phyloP scores from a whole-genome alignment of 495 filamentous ascomycete genomes.

The Annulohypoxylon maeteangense region DNA sequence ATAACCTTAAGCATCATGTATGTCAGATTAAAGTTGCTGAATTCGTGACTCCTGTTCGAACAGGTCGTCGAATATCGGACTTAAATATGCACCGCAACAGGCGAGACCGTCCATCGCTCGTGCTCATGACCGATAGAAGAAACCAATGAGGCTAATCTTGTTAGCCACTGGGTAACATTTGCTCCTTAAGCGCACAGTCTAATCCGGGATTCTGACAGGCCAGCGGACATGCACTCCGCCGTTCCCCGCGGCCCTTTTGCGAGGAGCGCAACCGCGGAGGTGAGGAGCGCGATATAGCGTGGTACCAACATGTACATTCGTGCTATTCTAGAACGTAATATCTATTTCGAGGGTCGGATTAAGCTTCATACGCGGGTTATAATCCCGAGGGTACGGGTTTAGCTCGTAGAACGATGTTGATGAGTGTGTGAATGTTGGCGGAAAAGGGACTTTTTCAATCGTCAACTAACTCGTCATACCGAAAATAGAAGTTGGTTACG shows the following conservation, averaged over 20 bases:
- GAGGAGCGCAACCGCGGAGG: constrained; percentile 17
- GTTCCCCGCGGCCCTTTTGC: constrained; percentile 43
- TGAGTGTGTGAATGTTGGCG: background rate
- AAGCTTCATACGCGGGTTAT: background rate
- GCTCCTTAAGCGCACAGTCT: constrained; percentile 10
- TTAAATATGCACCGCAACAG: constrained; percentile 2
- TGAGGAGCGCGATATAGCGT: constrained; percentile 1
- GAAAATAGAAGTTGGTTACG: constrained; percentile 10
- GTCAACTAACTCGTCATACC: constrained; percentile 5
- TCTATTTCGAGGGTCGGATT: constrained; percentile 1
- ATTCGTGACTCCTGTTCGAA: background rate
- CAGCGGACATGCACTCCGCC: constrained; percentile 42
- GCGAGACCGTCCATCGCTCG: constrained; percentile 4
- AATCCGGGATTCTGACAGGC: constrained; percentile 21
- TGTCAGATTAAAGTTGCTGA: constrained; percentile 40
- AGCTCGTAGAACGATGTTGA: background rate
- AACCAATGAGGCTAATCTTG: constrained; percentile 22
- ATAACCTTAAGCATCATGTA: constrained; percentile 45
- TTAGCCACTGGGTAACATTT: constrained; percentile 21
- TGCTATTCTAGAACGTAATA: constrained; percentile 22
- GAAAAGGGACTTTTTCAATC: background rate
- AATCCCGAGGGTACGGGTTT: constrained; percentile 6
- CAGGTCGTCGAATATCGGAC: background rate
- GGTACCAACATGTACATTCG: constrained; percentile 30
- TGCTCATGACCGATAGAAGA: constrained; percentile 19